These are phyloP conservation scores for Caloboletus inedulis DNA, from an alignment of 1,284 basidiomycete species.

Conservation along the genomic window DNA sequence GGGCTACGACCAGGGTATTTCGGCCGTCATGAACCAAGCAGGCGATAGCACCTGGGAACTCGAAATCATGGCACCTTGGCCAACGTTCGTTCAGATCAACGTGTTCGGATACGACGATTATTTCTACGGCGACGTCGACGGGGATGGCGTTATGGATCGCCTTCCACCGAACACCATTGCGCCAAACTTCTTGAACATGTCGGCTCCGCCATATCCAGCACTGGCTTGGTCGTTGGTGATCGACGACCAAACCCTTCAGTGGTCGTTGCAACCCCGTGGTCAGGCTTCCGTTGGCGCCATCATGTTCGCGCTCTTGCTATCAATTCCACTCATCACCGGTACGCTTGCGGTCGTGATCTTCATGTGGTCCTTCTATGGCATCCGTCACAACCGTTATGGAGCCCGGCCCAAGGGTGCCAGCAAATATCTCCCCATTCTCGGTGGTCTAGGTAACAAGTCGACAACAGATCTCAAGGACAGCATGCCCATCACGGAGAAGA, in stretches of 20 bases:
- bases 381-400: constrained; percentile 90
- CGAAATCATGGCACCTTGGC: constrained; percentile 86
- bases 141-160: constrained; percentile 83
- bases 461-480: constrained; percentile 58
- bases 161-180: constrained; percentile 83
- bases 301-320: constrained; percentile 78
- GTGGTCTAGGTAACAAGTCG: constrained; percentile 62
- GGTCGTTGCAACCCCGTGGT: constrained; percentile 79
- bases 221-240: constrained; percentile 82
- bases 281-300: constrained; percentile 75
- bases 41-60: constrained; percentile 69
- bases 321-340: constrained; percentile 83
- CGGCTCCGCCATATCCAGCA: constrained; percentile 75
- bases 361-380: constrained; percentile 94
- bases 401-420: constrained; percentile 64
- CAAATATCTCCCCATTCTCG: constrained; percentile 77
- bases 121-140: constrained; percentile 87
- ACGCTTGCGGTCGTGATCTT: constrained; percentile 79
- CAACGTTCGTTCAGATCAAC: constrained; percentile 83
- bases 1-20: constrained; percentile 84
- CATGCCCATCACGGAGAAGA: constrained; percentile 56
- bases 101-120: constrained; percentile 86
- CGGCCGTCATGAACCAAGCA: constrained; percentile 61
- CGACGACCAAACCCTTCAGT: constrained; percentile 73
- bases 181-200: constrained; percentile 87